A percentile compares a stretch with the other conserved stretches of the same genome.
Conservation (phyloP, 2,329 filamentous ascomycete species). For the Botrytis porri region DNA sequence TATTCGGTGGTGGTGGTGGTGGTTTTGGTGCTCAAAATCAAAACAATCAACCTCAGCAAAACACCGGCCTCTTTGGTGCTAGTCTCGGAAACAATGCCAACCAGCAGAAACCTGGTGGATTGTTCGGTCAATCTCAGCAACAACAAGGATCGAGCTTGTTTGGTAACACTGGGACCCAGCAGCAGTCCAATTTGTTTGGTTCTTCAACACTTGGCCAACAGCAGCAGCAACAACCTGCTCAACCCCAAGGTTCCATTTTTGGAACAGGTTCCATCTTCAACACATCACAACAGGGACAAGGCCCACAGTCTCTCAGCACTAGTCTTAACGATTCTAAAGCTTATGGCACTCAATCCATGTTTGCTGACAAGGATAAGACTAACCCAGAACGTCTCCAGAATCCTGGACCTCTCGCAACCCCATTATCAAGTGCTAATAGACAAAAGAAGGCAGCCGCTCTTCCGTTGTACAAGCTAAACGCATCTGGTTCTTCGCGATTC, state of each 20-base stretch:
- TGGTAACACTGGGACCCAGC: constrained; percentile 39
- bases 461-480: constrained; percentile 82
- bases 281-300: constrained; percentile 49
- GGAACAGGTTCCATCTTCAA: constrained; percentile 58
- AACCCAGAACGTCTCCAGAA: constrained; percentile 56
- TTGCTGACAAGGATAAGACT: constrained; percentile 60
- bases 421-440: constrained; percentile 70
- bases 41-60: constrained; percentile 41
- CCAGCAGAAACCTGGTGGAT: constrained; percentile 51
- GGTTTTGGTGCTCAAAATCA: constrained; percentile 40
- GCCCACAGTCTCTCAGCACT: constrained; percentile 66
- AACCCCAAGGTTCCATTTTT: constrained; percentile 58
- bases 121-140: constrained; percentile 48
- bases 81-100: constrained; percentile 42
- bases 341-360: constrained; percentile 85
- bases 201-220: constrained; percentile 27
- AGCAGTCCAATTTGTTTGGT: constrained; percentile 37
- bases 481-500: constrained; percentile 68
- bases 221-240: constrained; percentile 37
- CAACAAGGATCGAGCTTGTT: constrained; percentile 49
- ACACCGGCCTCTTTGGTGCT: constrained; percentile 49
- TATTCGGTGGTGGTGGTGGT: background rate
- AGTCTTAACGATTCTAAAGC: constrained; percentile 82
- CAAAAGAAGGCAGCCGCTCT: constrained; percentile 75
- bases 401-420: constrained; percentile 88